Conservation (phyloP, 306 rosid genomes). For the Citrullus mucosospermus region DNA sequence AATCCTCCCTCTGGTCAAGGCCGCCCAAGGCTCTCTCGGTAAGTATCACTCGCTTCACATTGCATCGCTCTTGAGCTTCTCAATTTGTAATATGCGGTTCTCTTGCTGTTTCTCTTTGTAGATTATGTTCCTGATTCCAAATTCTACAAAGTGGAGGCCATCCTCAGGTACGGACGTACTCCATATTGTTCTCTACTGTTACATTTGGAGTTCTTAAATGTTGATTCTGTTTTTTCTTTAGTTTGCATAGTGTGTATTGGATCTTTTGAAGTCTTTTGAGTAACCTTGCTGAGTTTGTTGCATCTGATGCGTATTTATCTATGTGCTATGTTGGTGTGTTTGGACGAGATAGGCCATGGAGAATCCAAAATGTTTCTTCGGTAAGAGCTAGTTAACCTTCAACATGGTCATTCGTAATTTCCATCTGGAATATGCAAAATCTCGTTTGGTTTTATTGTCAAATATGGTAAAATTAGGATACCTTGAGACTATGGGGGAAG, state of each 20-base stretch:
- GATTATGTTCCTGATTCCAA: conserved; percentile 56
- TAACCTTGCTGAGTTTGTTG: conserved; percentile 8
- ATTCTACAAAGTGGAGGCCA: conserved; percentile 89
- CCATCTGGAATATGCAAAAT: background rate
- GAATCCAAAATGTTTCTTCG: conserved; percentile 64
- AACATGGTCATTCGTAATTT: background rate
- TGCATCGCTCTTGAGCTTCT: background rate
- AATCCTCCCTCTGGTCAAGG: conserved; percentile 41
- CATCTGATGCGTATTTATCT: conserved; percentile 16
- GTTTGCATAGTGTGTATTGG: background rate
- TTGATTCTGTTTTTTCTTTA: background rate
- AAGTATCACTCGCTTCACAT: background rate
- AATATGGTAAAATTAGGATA: background rate
- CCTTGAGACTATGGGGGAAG: background rate
- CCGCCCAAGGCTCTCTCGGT: conserved; percentile 50
- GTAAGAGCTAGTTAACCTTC: conserved; percentile 30
- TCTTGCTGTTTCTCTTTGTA: conserved; percentile 6
- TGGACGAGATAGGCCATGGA: conserved; percentile 67
- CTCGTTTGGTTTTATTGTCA: background rate
- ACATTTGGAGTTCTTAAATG: background rate
- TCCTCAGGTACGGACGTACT: conserved; percentile 39
- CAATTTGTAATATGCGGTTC: background rate
- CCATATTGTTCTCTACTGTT: background rate
- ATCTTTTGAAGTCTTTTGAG: background rate
- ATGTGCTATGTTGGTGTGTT: conserved; percentile 21